Percentiles rank a stretch among this genome's conserved stretches.
phyloP scores from a whole-genome alignment of 2,329 filamentous ascomycete species.

The Magnaporthales sp. region DNA sequence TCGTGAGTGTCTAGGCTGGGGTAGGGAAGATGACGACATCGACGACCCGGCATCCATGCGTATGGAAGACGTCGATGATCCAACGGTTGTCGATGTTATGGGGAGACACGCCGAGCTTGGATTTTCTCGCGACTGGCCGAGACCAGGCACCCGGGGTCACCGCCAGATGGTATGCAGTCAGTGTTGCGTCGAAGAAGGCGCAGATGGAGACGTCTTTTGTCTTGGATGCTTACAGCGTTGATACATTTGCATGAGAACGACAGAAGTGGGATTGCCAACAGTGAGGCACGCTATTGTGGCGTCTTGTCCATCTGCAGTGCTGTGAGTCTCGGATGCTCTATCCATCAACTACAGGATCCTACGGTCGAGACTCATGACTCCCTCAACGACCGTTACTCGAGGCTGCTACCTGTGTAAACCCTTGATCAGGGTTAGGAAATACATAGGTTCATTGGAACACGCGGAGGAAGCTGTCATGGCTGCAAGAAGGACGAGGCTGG shows the following conservation, averaged over 20 bases:
- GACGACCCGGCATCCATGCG: constrained; percentile 28
- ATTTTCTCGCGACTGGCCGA: constrained; percentile 24
- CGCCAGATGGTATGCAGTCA: constrained; percentile 52
- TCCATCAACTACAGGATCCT: background rate
- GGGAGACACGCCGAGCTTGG: constrained; percentile 4
- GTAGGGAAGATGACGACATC: constrained; percentile 14
- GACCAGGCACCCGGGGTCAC: constrained; percentile 29
- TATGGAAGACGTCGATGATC: constrained; percentile 39
- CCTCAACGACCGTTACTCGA: background rate
- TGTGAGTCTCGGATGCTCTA: background rate
- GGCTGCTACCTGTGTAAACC: background rate
- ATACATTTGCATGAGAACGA: background rate
- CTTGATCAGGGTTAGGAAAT: background rate
- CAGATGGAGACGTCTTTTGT: constrained; percentile 58
- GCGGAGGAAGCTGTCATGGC: background rate
- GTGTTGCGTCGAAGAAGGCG: constrained; percentile 58
- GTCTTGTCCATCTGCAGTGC: background rate
- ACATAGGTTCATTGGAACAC: background rate
- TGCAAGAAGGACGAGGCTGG: background rate
- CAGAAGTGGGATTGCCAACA: background rate
- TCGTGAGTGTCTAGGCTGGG: constrained; percentile 49
- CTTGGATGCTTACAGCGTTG: constrained; percentile 43
- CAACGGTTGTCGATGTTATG: constrained; percentile 6
- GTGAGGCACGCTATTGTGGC: background rate
- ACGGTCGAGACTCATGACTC: background rate